Evolutionary conservation across 2,329 filamentous ascomycete genomes (phyloP), one percentile per base, ranked within the genome.

Genomic region (Aspergillus ruber): DNA sequence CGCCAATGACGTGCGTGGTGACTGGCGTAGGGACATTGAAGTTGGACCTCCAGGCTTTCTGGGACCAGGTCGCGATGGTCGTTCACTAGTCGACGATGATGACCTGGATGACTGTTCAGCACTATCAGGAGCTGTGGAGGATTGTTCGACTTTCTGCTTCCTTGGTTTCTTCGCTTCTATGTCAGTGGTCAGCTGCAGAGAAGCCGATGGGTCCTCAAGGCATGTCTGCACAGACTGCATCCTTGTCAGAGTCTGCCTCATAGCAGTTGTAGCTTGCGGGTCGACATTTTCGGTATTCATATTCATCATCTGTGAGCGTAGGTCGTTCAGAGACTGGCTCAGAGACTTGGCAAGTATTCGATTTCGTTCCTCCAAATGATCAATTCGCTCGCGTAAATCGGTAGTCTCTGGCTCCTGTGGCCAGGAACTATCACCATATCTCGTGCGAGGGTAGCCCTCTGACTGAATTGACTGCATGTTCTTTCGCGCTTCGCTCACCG

Each of bases 401-500:
- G 54, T 53, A 20, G 52, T 41, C 15, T 56, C 54, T 6, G 58
- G 38, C 3, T 50, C 47, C 23, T 50, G 47, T 7, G 42, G 21
- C 20, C 46, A 50, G 10, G 50, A 47, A 17, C 47, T 50, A 43
- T 51, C 49, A 27, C 53, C 53, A 45, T 50, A 49, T 45, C 55
- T 53, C 40, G 51, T 38, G 5, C 67, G 66, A 8, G 63, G 51
- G 17, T 56, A 57, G 9, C 63, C 60, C 41, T 68, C 68, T 9
- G 69, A 64, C 44, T 75, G 68, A 40, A 74, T 67, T 32, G 65
- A 66, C 53, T 74, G 70, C 57, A 76, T 71, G 48, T 74, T 74
- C 44, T 64, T 69, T 43, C 69, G 65, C 12, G 72, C 71, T 58
- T 75, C 72, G 17, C 60, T 71, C 39, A 74, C 68, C 18, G 74